These are phyloP conservation scores for Gaultheria prostrata DNA, from an alignment of 148 eudicot genomes.

Conservation along the genomic window DNA sequence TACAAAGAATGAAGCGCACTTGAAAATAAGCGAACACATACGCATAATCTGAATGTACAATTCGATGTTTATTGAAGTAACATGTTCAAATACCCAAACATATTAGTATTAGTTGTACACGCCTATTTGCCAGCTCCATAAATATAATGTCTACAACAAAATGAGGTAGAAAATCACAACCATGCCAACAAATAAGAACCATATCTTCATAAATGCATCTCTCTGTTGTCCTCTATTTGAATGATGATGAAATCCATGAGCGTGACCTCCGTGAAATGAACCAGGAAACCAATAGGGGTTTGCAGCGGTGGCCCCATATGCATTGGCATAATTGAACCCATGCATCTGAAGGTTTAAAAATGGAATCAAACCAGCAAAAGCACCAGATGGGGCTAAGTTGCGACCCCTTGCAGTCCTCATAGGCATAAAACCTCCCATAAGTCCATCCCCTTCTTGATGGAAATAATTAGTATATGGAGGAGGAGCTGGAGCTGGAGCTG, in stretches of 20 bases:
- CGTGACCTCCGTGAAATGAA: slow-evolving; percentile 41
- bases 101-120: not conserved
- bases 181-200: slow-evolving; percentile 30
- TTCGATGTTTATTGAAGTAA: not conserved
- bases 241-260: slow-evolving; percentile 43
- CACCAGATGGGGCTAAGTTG: slow-evolving; percentile 25
- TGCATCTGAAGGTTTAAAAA: slow-evolving; percentile 33
- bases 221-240: slow-evolving; percentile 24
- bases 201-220: slow-evolving; percentile 24
- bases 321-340: slow-evolving; percentile 38
- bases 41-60: not conserved
- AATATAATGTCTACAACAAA: slow-evolving; percentile 8
- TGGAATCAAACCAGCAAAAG: slow-evolving; percentile 30
- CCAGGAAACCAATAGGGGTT: slow-evolving; percentile 29
- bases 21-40: not conserved
- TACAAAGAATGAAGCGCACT: not conserved
- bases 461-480: slow-evolving; percentile 24
- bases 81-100: slow-evolving; percentile 2
- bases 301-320: slow-evolving; percentile 31
- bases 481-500: slow-evolving; percentile 31
- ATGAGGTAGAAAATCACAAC: slow-evolving; percentile 23
- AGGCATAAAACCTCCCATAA: slow-evolving; percentile 24
- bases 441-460: slow-evolving; percentile 22
- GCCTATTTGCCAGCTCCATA: slow-evolving; percentile 12
- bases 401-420: slow-evolving; percentile 30